Base-by-base conservation (phyloP, 768 basidiomycete genomes). In the Boletus vinaceobasis region DNA sequence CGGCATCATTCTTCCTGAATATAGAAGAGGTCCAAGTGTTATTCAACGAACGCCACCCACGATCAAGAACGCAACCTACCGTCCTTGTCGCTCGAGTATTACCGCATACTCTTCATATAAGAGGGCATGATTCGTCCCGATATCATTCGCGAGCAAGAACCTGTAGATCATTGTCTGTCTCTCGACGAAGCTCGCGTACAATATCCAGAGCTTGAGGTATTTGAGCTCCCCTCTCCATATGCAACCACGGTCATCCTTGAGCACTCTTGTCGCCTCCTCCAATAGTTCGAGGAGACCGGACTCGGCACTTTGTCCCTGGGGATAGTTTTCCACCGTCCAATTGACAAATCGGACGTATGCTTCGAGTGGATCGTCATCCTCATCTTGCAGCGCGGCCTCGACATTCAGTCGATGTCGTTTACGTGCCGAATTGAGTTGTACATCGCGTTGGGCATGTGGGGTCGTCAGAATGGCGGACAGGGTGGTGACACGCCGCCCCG, bases 291-390 rank as follows among this genome's bases (percentile, higher is more conserved):
- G 75, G n/a, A 98, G 79, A 32, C 93, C 90, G 13, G 90, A 93
- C 66, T 93, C 88, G 1, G 87, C 87, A 47, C 87, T 90, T 53
- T 90, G 87, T 5, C 94, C 95, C 56, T 97, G 88, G 0, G 96
- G 94, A 66, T 98, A 96, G 69, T 92, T 93, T 68, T 96, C 93
- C 40, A 94, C 74, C 1, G 90, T 94, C 90, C 95, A 98, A 48
- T 88, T 81, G 48, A 98, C 87, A 60, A 98, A 85, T 56, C 80
- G 79, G 63, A 83, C 85, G 63, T 94, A 96, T 1, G 90, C 88
- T 57, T 95, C 93, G 37, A 98, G 76, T 0, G 91, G 85, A 51
- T 88, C 87, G 43, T 87, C 86, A 36, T 92, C 90, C 35, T 93
- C 93, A 52, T 82, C 79, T 53, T 79, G 73, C n/a, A 90, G 63